A percentile compares a stretch with the other conserved stretches of the same genome.
Evolutionary conservation across 2,329 filamentous ascomycete genomes (phyloP).

Genomic region (Periconia macrospinosa): DNA sequence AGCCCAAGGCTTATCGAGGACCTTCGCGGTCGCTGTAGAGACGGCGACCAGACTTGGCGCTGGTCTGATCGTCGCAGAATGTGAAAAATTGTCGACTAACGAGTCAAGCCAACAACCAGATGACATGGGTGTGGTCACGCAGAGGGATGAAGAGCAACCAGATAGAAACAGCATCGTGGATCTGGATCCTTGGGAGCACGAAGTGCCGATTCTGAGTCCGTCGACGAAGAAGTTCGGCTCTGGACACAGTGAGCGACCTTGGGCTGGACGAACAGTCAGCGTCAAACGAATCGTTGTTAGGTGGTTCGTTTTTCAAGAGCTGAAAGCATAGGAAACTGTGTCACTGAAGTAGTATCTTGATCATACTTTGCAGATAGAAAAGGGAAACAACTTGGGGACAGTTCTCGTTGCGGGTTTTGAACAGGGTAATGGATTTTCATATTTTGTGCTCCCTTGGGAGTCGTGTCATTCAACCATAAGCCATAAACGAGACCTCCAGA

Average conservation of each 20-base stretch:
- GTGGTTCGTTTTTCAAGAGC: constrained; percentile 45
- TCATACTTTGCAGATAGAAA: neutral
- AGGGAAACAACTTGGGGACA: constrained; percentile 4
- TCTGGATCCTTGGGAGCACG: constrained; percentile 47
- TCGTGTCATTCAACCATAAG: constrained; percentile 16
- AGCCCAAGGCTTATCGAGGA: constrained; percentile 69
- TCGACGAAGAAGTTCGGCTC: constrained; percentile 46
- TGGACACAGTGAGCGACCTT: constrained; percentile 40
- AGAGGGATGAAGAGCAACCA: constrained; percentile 52
- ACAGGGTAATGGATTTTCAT: neutral
- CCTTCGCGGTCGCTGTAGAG: constrained; percentile 66
- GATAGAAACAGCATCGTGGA: neutral
- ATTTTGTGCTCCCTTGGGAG: neutral
- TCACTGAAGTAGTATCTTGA: neutral
- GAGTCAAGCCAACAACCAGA: neutral
- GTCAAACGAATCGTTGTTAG: constrained; percentile 46
- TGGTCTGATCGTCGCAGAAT: constrained; percentile 49
- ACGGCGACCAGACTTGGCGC: constrained; percentile 48
- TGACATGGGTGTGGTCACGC: neutral
- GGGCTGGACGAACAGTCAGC: constrained; percentile 53
- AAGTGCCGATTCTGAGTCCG: constrained; percentile 52
- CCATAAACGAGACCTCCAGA: constrained; percentile 26
- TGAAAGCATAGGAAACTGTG: constrained; percentile 6
- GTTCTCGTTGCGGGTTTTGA: neutral
- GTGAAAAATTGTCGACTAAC: constrained; percentile 46